Percentiles rank a stretch among this genome's conserved stretches.
Evolutionary conservation across 257 asterid genomes (phyloP).

Genomic region (Penstemon newberryi): DNA sequence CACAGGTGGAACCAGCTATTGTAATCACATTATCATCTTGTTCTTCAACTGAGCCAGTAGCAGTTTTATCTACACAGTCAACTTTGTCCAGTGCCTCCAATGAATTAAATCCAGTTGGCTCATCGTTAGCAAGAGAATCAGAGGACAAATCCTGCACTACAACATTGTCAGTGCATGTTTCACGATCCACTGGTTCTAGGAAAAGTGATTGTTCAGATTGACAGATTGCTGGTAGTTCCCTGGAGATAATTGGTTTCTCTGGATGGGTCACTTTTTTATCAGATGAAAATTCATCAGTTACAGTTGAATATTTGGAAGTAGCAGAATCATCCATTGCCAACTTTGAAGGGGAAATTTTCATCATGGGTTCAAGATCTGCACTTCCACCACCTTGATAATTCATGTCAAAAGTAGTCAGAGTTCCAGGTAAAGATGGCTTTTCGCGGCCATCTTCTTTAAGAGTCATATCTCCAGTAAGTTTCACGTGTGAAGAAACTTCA

Average conservation of each 20-base stretch:
- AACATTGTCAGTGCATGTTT: conserved; percentile 37
- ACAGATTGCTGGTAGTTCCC: conserved; percentile 36
- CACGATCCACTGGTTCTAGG: conserved; percentile 38
- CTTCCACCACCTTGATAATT: conserved; percentile 39
- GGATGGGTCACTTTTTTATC: conserved; percentile 26
- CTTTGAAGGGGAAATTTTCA: conserved; percentile 38
- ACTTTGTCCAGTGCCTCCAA: conserved; percentile 42
- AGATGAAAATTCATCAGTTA: conserved; percentile 37
- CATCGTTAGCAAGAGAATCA: conserved; percentile 30
- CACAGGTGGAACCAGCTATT: conserved; percentile 34
- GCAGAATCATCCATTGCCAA: conserved; percentile 34
- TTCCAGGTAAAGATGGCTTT: conserved; percentile 39
- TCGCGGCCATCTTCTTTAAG: conserved; percentile 30
- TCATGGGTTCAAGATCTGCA: conserved; percentile 36
- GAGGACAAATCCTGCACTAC: conserved; percentile 29
- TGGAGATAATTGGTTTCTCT: conserved; percentile 35
- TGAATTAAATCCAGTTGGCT: conserved; percentile 39
- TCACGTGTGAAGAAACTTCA: conserved; percentile 39
- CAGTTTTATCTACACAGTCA: conserved; percentile 26
- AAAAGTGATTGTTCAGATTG: conserved; percentile 40
- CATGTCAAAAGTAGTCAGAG: conserved; percentile 32
- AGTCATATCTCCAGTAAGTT: conserved; percentile 37
- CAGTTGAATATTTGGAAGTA: conserved; percentile 34
- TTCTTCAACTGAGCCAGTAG: conserved; percentile 33
- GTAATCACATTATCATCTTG: conserved; percentile 31